Evolutionary conservation across 345 rosid species (phyloP).

Genomic region (Eucalyptus grandis): DNA sequence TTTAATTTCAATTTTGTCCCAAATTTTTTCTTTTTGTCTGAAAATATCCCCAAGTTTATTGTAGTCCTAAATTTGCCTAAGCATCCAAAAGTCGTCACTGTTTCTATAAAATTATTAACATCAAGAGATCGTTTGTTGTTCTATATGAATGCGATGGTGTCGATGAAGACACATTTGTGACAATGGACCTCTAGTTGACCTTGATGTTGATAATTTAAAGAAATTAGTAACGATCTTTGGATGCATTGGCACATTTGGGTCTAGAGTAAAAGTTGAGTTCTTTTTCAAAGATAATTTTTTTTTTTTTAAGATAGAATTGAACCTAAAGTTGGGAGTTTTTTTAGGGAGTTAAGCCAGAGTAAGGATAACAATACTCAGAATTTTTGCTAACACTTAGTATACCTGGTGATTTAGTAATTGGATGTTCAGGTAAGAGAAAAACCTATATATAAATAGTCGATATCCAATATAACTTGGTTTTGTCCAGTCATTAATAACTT

Average conservation of each 20-base stretch:
- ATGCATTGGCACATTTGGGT: background rate
- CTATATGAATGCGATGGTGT: background rate
- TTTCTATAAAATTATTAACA: background rate
- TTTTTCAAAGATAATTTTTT: background rate
- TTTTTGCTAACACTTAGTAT: background rate
- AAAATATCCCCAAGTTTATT: background rate
- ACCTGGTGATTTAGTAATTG: background rate
- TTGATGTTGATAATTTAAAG: background rate
- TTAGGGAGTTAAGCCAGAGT: background rate
- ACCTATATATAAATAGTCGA: background rate
- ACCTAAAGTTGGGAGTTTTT: background rate
- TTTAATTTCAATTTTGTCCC: background rate
- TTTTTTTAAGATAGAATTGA: background rate
- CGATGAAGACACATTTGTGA: background rate
- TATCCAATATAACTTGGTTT: background rate
- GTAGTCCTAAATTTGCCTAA: background rate
- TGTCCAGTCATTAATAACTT: too few relatives aligned
- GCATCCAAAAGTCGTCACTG: rapidly evolving
- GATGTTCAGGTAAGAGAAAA: background rate
- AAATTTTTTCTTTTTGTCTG: background rate
- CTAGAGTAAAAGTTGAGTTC: background rate
- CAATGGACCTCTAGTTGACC: background rate
- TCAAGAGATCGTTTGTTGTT: background rate
- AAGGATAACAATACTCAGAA: background rate
- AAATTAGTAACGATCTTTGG: background rate